These are phyloP conservation scores for Sphaerulina vaccinii DNA, from an alignment of 2,329 filamentous ascomycete species.

Conservation along the genomic window DNA sequence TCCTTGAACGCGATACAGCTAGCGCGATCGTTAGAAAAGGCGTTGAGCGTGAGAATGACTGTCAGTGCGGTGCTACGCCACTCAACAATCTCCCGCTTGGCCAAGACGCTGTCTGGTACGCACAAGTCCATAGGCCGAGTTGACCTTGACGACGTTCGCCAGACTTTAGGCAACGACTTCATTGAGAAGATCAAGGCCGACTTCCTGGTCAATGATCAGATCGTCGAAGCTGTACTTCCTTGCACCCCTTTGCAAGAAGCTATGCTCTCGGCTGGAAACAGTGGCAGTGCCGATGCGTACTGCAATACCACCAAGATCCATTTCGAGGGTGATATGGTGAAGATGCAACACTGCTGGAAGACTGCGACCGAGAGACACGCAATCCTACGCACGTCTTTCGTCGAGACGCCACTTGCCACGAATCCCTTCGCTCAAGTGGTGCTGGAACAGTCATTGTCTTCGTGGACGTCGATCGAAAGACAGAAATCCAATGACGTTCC, in stretches of 20 bases:
- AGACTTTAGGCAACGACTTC: constrained; percentile 8
- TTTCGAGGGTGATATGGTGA: constrained; percentile 51
- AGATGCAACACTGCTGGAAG: constrained; percentile 62
- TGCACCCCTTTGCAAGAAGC: constrained; percentile 86
- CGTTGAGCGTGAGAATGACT: constrained; percentile 52
- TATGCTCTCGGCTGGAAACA: constrained; percentile 66
- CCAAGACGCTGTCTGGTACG: not conserved
- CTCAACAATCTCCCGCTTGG: constrained; percentile 62
- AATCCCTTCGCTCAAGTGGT: constrained; percentile 73
- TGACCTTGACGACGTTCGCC: not conserved
- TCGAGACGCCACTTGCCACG: constrained; percentile 58
- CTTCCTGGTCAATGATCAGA: not conserved
- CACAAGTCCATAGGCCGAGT: not conserved
- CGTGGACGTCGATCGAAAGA: constrained; percentile 38
- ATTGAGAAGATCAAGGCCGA: constrained; percentile 11
- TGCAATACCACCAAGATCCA: constrained; percentile 69
- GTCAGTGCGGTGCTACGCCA: constrained; percentile 69
- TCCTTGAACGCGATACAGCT: constrained; percentile 71
- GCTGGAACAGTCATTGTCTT: constrained; percentile 49
- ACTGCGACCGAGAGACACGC: constrained; percentile 64
- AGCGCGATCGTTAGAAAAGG: constrained; percentile 57
- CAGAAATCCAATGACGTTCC: not conserved
- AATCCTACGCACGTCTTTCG: constrained; percentile 76
- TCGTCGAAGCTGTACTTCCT: constrained; percentile 62
- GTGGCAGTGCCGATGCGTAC: constrained; percentile 57